A percentile compares a stretch with the other conserved stretches of the same genome.
Evolutionary conservation across 73 alveolate species (phyloP).

Genomic region (Paramecium sonneborni): DNA sequence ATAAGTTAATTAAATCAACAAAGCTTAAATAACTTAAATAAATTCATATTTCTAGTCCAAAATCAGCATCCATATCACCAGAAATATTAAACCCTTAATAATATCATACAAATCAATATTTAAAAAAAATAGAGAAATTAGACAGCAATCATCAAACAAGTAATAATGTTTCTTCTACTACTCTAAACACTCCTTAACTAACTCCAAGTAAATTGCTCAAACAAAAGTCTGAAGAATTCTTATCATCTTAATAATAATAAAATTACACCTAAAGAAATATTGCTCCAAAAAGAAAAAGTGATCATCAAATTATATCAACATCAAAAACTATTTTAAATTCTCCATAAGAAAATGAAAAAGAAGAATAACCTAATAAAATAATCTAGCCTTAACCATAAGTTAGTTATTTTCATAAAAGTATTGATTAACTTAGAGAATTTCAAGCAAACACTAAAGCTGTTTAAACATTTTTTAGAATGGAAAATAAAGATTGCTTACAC

Average conservation of each 20-base stretch:
- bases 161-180: not conserved
- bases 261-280: not conserved
- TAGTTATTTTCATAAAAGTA: not conserved
- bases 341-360: not conserved
- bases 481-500: not conserved
- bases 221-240: not conserved
- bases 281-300: not conserved
- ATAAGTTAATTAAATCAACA: not conserved
- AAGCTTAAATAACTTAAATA: not conserved
- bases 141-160: not conserved
- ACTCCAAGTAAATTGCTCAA: not conserved
- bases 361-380: not conserved
- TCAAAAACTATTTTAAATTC: not conserved
- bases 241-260: not conserved
- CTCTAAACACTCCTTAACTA: not conserved
- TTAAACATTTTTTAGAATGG: not conserved
- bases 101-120: not conserved
- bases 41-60: not conserved
- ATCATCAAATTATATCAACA: not conserved
- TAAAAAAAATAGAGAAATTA: not conserved
- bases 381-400: not conserved
- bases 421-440: not conserved
- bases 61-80: not conserved
- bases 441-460: constrained; percentile 19
- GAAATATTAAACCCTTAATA: not conserved